phyloP scores from a whole-genome alignment of 2,329 filamentous ascomycete genomes.

The Parasarocladium wereldwijsianum region DNA sequence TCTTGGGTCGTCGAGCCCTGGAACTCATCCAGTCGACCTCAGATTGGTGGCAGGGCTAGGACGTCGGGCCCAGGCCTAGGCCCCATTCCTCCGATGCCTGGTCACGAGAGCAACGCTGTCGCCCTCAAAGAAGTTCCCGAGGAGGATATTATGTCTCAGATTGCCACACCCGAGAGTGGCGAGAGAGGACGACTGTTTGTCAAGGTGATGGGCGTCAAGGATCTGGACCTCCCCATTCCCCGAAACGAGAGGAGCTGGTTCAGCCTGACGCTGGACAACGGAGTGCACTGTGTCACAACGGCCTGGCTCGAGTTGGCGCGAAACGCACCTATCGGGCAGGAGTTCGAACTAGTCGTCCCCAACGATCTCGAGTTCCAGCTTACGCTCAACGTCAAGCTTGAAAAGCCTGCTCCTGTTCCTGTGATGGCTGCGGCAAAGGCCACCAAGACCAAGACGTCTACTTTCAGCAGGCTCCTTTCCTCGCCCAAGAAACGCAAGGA shows the following conservation, averaged over 20 bases:
- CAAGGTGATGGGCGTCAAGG: conserved; percentile 97
- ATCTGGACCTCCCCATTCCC: conserved; percentile 80
- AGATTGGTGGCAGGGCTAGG: conserved; percentile 43
- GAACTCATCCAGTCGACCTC: conserved; percentile 66
- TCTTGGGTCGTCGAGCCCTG: conserved; percentile 96
- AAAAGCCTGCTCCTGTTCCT: conserved; percentile 54
- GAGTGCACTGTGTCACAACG: conserved; percentile 93
- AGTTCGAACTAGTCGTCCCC: conserved; percentile 93
- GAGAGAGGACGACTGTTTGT: conserved; percentile 90
- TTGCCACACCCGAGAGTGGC: conserved; percentile 56
- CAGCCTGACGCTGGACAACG: conserved; percentile 93
- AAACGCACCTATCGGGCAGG: conserved; percentile 88
- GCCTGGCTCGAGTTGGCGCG: conserved; percentile 86
- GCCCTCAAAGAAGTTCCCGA: conserved; percentile 54
- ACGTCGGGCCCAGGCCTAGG: conserved; percentile 25
- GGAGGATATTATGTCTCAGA: conserved; percentile 44
- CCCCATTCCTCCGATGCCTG: conserved; percentile 68
- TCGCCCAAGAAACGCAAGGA: conserved; percentile 97
- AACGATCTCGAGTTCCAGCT: conserved; percentile 98
- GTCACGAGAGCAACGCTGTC: conserved; percentile 67
- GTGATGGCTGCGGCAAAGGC: conserved; percentile 46
- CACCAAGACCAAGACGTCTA: conserved; percentile 60
- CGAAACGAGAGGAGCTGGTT: conserved; percentile 87
- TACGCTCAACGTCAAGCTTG: conserved; percentile 87
- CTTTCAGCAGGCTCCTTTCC: conserved; percentile 83